Base-by-base conservation (phyloP, 1,139 yeast species). In the Kodamaea sp. region DNA sequence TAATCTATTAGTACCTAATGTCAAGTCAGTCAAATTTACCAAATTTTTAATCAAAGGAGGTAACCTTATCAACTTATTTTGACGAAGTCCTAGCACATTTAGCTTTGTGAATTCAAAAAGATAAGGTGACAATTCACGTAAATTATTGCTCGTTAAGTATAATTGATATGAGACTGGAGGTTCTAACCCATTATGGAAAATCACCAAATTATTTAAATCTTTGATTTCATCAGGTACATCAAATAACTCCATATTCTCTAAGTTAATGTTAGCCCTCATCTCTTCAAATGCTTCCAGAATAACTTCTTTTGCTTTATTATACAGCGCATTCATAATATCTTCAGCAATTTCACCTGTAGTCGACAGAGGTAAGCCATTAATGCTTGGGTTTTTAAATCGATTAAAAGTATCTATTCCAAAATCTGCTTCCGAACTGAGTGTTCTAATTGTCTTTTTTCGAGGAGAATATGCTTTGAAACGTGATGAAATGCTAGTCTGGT, bases 191-290 rank as follows among this genome's bases (percentile, higher is more conserved):
- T 45, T 40, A 23, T 57, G 57, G 43, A 65, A 61, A 8, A 67
- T 55, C 7, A 77, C 75, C 47, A 78, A 58, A 40, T 77, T 67
- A 45, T 67, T 65, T 47, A 80, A 59, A 50, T 81, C 87, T 24
- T 63, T 69, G 37, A 80, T 65, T 39, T 78, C 82, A 33, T 67
- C 72, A 0, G 88, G 86, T 2, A 81, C 57, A 5, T 63, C 60
- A 6, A 54, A 57, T 32, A 80, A 54, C 0, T 63, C 65, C 48
- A 73, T 50, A 11, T 62, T 55, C 36, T 76, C 79, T 28, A 80
- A 51, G 37, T 66, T 60, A 4, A 79, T 58, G 23, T 53, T 58
- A 0, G 73, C 59, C 30, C 48, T 47, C 34, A 64, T 58, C 34
- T 69, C 66, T 45, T 71, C 77, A 49, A 71, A 70, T 2, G 73